phyloP scores from a whole-genome alignment of 768 basidiomycete species.

The Tulasnella sp. region DNA sequence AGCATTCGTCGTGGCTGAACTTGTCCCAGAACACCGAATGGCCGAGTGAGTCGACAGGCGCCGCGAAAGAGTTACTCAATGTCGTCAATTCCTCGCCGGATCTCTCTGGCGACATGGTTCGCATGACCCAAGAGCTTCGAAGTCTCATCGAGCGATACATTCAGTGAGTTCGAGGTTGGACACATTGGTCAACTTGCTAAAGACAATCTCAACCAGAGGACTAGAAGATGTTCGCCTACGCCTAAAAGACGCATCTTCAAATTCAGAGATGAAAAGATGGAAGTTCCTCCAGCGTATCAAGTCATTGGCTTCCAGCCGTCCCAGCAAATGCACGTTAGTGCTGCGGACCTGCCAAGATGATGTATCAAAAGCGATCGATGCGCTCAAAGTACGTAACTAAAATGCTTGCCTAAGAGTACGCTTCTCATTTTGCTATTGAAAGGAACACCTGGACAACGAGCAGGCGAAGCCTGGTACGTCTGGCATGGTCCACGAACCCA shows the following conservation, averaged over 20 bases:
- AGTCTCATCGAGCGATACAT: neutral
- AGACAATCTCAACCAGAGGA: neutral
- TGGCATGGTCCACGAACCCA: too few relatives aligned
- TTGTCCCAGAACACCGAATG: too few relatives aligned
- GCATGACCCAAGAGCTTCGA: neutral
- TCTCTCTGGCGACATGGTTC: neutral
- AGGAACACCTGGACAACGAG: too few relatives aligned
- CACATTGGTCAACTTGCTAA: neutral
- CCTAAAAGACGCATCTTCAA: neutral
- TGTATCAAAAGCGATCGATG: neutral
- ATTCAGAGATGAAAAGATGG: neutral
- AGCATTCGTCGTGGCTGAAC: too few relatives aligned
- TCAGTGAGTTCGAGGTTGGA: neutral
- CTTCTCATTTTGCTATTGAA: too few relatives aligned
- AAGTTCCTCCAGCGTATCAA: neutral
- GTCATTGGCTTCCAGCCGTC: neutral
- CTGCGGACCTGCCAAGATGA: neutral
- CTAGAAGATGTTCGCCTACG: neutral
- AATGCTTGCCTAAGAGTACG: neutral
- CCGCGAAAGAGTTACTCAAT: neutral
- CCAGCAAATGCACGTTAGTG: neutral
- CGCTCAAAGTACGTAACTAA: neutral
- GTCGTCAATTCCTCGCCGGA: neutral
- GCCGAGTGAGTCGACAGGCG: too few relatives aligned
- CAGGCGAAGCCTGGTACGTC: too few relatives aligned